Base-by-base conservation (phyloP, 2,329 filamentous ascomycete genomes). In the Periconia sp. region DNA sequence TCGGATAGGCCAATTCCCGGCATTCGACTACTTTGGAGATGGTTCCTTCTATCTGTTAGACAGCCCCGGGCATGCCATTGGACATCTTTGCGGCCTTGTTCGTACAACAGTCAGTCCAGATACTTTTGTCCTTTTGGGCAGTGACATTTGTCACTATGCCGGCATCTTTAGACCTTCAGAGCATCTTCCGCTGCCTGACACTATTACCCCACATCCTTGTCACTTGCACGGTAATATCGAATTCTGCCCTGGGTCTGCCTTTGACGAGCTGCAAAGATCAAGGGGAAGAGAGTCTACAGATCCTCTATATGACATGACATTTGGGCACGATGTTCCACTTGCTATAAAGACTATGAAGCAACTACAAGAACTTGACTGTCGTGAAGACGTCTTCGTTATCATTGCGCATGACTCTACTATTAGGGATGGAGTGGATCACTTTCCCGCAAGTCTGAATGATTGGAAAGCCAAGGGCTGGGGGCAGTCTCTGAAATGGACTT, bases 11-110 rank as follows among this genome's bases (percentile, higher is more conserved):
- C 56, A 69, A 7, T 79, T 78, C 54, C 53, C 67, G 22, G 77
- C 77, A 2, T 62, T 68, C 18, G 80, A 84, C 55, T 82, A 75
- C 54, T 83, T 82, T 41, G 73, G 74, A 3, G 80, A 84, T 54
- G 80, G 79, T 1, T 74, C 68, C 16, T 80, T 84, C 50, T 82
- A 81, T 54, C 67, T 83, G 2, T 68, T 83, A 19, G 68, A 79
- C 49, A 72, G 74, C 3, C 78, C 79, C 0, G 81, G 81, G 1
- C 79, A 82, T 52, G 71, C 74, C 0, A 59, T 77, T 9, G 77
- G 76, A 1, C 78, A 80, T 52, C 63, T 79, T n/a, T 74, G 72
- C 43, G 79, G 69, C 3, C 66, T 82, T 0, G 78, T 76, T 1
- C 66, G 78, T 6, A 75, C 72, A 3, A 61, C 55, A 0, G 30